Conservation (phyloP, 306 rosid species). For the Cucurbita pepo region DNA sequence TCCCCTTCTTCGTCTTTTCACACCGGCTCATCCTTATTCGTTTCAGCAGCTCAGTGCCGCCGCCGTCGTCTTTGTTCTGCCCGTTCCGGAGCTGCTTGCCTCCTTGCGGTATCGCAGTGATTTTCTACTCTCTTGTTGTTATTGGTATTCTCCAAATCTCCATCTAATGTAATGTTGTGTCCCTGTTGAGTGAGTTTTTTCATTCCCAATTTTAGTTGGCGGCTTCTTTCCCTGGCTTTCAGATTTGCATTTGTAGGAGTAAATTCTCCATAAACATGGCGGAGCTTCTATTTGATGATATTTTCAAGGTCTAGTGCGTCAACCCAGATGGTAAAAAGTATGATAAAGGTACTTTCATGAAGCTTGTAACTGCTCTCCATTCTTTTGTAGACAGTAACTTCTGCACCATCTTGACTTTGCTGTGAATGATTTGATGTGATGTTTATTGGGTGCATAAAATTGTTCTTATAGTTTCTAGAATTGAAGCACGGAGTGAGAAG, state of each 20-base stretch:
- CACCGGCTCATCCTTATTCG: no score
- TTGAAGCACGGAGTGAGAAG: constrained; percentile 70
- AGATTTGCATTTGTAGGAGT: neutral
- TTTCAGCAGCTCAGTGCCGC: neutral
- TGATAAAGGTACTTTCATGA: constrained; percentile 41
- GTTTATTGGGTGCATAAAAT: neutral
- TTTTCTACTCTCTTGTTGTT: no score
- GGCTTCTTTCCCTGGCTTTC: neutral
- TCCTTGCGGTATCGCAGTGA: neutral
- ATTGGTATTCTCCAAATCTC: neutral
- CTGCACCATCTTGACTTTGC: neutral
- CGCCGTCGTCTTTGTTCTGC: neutral
- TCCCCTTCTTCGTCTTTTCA: no score
- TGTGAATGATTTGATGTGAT: neutral
- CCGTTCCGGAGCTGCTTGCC: neutral
- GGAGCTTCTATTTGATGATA: constrained; percentile 68
- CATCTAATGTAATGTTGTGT: neutral
- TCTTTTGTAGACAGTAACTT: neutral
- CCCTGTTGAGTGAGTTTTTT: neutral
- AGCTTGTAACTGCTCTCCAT: neutral
- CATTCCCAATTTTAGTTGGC: neutral
- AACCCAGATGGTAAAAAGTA: constrained; percentile 85
- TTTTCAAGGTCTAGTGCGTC: constrained; percentile 44
- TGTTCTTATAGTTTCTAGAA: constrained; percentile 42
- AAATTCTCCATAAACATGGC: constrained; percentile 29